Conservation (phyloP, 2,329 filamentous ascomycete genomes). For the Chaetomium globosum region DNA sequence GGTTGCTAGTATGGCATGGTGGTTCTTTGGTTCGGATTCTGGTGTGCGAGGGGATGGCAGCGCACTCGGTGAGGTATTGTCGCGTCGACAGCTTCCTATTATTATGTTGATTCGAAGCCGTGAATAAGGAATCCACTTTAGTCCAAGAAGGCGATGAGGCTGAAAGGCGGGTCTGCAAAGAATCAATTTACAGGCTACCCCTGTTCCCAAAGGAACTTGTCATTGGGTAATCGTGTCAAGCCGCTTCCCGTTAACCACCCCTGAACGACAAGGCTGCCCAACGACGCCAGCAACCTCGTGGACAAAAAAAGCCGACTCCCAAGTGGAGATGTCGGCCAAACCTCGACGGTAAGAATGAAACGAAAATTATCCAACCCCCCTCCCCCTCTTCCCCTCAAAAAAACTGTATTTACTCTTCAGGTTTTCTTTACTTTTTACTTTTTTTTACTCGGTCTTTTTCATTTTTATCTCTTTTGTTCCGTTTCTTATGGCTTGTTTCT, state of each 20-base stretch:
- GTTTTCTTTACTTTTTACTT: too few species aligned
- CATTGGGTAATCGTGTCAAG: conserved; percentile 18
- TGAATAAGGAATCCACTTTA: conserved; percentile 19
- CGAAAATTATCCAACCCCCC: too few species aligned
- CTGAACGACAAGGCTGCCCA: conserved; percentile 28
- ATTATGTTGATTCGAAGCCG: conserved; percentile 19
- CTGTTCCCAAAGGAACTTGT: neutral
- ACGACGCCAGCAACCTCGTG: too few species aligned
- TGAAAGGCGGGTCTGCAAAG: conserved; percentile 26
- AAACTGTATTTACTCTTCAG: too few species aligned
- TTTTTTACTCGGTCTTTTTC: too few species aligned
- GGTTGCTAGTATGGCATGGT: conserved; percentile 20
- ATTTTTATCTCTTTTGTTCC: too few species aligned
- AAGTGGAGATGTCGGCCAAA: too few species aligned
- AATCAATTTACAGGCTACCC: conserved; percentile 18
- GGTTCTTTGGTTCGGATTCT: neutral
- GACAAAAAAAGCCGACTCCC: too few species aligned
- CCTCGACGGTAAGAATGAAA: too few species aligned
- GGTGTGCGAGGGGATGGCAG: neutral
- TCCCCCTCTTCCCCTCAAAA: too few species aligned
- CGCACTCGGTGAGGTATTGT: conserved; percentile 7
- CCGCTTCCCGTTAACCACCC: conserved; percentile 12
- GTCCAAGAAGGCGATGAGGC: conserved; percentile 28
- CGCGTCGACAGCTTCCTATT: conserved; percentile 13
- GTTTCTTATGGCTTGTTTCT: too few species aligned